Evolutionary conservation across 2,329 filamentous ascomycete species (phyloP).

Genomic region (Corinectria fuckeliana): DNA sequence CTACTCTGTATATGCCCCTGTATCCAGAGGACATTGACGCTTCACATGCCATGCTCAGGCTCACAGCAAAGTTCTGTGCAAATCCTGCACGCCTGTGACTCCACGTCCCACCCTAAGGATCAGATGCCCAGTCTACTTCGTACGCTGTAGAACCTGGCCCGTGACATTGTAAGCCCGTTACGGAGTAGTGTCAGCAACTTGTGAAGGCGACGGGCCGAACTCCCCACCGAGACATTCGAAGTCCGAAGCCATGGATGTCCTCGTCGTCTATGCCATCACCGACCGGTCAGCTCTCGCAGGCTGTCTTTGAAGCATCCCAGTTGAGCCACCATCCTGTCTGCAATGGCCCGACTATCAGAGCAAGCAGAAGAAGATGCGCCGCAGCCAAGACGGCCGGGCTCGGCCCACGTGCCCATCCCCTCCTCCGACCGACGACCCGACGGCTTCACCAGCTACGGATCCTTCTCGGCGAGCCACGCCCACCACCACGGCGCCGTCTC

Average conservation of each 20-base stretch:
- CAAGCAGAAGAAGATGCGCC: neutral
- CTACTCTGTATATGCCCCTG: too few relatives aligned
- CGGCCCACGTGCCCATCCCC: neutral
- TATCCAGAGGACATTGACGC: too few relatives aligned
- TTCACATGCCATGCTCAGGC: too few relatives aligned
- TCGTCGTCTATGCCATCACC: neutral
- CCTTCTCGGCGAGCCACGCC: constrained; percentile 4
- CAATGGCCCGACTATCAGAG: neutral
- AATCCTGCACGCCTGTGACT: too few relatives aligned
- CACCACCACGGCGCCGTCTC: neutral
- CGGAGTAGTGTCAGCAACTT: neutral
- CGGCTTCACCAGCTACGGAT: constrained; percentile 8
- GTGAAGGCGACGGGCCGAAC: neutral
- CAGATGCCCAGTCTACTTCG: too few relatives aligned
- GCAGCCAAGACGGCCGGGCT: constrained; percentile 3
- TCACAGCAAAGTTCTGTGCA: too few relatives aligned
- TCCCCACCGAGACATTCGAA: neutral
- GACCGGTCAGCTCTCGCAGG: too few relatives aligned
- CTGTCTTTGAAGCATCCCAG: too few relatives aligned
- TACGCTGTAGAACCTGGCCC: too few relatives aligned
- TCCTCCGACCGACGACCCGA: constrained; percentile 9
- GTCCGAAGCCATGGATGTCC: too few relatives aligned
- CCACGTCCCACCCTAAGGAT: too few relatives aligned
- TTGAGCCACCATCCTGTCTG: too few relatives aligned
- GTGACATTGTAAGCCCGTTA: neutral